A percentile compares a stretch with the other conserved stretches of the same genome.
These are phyloP conservation scores for Rhodotorula mucilaginosa DNA, from an alignment of 1,284 basidiomycete genomes.

Conservation along the genomic window DNA sequence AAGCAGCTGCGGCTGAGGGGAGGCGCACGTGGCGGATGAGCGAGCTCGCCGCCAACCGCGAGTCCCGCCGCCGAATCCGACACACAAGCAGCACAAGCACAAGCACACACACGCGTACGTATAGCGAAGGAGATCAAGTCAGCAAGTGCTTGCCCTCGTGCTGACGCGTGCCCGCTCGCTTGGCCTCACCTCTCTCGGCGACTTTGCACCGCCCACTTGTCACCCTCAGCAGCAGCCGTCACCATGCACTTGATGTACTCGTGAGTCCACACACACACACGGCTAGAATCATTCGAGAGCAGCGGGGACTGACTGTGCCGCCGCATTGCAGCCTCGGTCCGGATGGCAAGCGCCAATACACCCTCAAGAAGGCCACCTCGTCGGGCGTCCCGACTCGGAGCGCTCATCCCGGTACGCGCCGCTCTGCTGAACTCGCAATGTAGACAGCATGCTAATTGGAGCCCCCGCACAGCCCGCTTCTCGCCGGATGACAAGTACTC, in stretches of 20 bases:
- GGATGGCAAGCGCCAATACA: conserved; percentile 73
- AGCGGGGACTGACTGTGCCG: rapidly evolving
- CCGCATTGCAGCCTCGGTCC: conserved; percentile 68
- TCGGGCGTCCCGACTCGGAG: conserved; percentile 81
- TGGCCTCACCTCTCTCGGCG: too few relatives aligned
- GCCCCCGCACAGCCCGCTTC: conserved; percentile 83
- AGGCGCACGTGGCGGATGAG: too few relatives aligned
- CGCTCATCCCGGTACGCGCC: conserved; percentile 78
- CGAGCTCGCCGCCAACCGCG: too few relatives aligned
- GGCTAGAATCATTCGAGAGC: background rate
- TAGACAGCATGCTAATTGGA: background rate
- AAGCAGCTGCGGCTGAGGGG: too few relatives aligned
- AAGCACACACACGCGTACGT: background rate
- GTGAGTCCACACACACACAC: conserved; percentile 1
- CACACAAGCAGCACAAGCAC: background rate
- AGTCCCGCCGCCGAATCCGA: background rate
- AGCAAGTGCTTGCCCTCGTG: too few relatives aligned
- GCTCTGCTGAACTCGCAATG: too few relatives aligned
- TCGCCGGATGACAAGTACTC: conserved; percentile 98
- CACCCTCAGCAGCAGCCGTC: conserved; percentile 17
- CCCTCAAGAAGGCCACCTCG: conserved; percentile 85
- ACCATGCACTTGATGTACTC: conserved; percentile 81
- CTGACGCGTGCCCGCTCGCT: background rate
- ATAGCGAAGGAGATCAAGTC: too few relatives aligned
- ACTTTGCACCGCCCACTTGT: background rate